A percentile compares a stretch with the other conserved stretches of the same genome.
Evolutionary conservation across 2,329 filamentous ascomycete genomes (phyloP).

Genomic region (Venturia nashicola): DNA sequence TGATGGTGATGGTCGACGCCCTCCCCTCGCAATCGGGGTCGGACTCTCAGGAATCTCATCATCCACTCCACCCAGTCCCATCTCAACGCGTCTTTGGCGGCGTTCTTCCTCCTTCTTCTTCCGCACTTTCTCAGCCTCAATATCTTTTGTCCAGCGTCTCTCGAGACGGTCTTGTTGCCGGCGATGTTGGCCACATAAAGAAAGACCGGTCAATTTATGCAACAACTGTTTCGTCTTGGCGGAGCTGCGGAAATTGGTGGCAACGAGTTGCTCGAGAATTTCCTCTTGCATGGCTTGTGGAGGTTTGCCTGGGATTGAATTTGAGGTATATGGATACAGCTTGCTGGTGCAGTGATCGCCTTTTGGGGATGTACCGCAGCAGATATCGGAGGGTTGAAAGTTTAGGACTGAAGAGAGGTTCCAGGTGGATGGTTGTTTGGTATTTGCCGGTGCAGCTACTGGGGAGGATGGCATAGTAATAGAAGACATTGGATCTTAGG

Average conservation of each 20-base stretch:
- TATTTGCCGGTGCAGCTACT: background rate
- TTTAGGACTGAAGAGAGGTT: background rate
- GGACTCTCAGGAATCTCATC: background rate
- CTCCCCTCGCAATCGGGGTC: background rate
- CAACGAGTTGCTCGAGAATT: background rate
- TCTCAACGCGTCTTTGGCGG: background rate
- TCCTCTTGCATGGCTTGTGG: background rate
- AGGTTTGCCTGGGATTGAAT: background rate
- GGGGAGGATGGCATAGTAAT: background rate
- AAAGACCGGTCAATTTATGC: background rate
- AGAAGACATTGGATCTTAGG: background rate
- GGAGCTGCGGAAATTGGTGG: background rate
- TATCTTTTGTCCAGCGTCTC: background rate
- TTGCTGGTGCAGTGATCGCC: background rate
- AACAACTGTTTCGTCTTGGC: background rate
- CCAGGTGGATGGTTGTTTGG: background rate
- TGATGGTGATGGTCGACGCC: background rate
- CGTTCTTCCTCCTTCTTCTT: background rate
- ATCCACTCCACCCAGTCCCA: background rate
- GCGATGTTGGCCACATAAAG: background rate
- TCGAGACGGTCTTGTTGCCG: background rate
- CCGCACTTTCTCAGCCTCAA: background rate
- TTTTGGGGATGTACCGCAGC: background rate
- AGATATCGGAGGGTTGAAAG: background rate
- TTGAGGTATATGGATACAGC: background rate